phyloP scores from a whole-genome alignment of 768 basidiomycete genomes.

The Russula virescens region DNA sequence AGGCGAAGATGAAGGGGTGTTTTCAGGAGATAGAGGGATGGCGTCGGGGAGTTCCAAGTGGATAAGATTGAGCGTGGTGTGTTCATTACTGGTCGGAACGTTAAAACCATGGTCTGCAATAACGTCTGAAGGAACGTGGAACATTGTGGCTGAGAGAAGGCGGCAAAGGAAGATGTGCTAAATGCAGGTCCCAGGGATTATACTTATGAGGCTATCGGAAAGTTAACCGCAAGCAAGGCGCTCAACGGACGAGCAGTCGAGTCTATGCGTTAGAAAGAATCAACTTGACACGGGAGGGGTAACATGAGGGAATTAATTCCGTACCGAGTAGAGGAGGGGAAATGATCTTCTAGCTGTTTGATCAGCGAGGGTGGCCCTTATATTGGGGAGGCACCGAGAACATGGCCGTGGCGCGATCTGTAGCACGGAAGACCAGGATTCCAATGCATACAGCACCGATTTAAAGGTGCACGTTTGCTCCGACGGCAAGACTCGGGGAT shows the following conservation, averaged over 20 bases:
- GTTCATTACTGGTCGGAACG: neutral
- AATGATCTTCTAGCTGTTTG: slow-evolving; percentile 15
- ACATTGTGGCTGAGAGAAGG: slow-evolving; percentile 7
- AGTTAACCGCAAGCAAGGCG: slow-evolving; percentile 4
- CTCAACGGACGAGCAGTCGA: neutral
- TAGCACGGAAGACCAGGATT: slow-evolving; percentile 8
- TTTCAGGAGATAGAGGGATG: neutral
- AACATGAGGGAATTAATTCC: slow-evolving; percentile 5
- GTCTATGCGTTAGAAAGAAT: neutral
- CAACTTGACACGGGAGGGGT: neutral
- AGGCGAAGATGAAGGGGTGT: slow-evolving; percentile 4
- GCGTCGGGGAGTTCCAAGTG: neutral
- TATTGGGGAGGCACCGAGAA: slow-evolving; percentile 13
- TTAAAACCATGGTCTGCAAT: neutral
- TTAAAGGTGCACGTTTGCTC: neutral
- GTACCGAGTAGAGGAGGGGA: slow-evolving; percentile 9
- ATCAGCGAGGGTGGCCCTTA: slow-evolving; percentile 18
- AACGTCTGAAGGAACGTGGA: slow-evolving; percentile 4
- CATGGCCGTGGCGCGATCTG: slow-evolving; percentile 19
- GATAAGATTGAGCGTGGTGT: slow-evolving; percentile 5
- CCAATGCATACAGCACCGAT: slow-evolving; percentile 5
- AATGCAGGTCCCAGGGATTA: slow-evolving; percentile 1
- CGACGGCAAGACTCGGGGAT: neutral
- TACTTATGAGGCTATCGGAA: slow-evolving; percentile 6
- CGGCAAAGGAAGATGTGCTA: neutral